These are phyloP conservation scores for Letharia lupina DNA, from an alignment of 495 filamentous ascomycete genomes.

Conservation along the genomic window DNA sequence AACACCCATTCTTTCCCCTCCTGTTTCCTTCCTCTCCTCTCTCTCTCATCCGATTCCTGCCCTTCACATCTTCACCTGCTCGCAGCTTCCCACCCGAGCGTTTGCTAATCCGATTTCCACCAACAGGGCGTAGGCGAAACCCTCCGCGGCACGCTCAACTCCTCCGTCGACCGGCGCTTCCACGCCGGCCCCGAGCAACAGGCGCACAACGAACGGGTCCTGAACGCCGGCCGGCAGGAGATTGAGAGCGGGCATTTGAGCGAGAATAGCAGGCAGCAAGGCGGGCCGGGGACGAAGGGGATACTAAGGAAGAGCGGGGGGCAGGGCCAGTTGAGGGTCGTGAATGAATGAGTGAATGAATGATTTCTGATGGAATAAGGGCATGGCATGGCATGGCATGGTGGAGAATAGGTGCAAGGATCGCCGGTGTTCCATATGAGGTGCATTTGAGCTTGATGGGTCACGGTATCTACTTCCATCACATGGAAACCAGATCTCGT, in stretches of 20 bases:
- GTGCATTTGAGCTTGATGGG: no score
- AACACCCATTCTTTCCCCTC: background rate
- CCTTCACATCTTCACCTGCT: no score
- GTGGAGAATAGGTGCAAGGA: no score
- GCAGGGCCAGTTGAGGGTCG: slow-evolving; percentile 12
- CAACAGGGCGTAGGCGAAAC: slow-evolving; percentile 25
- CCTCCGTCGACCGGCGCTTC: slow-evolving; percentile 21
- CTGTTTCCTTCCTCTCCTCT: background rate
- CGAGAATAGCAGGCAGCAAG: slow-evolving; percentile 15
- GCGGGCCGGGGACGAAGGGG: slow-evolving; percentile 18
- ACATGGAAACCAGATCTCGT: no score
- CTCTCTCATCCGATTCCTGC: no score
- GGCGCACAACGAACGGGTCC: slow-evolving; percentile 14
- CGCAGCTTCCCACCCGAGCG: no score
- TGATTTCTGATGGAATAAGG: background rate
- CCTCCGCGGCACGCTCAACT: slow-evolving; percentile 26
- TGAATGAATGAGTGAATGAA: slow-evolving; percentile 12
- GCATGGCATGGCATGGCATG: no score
- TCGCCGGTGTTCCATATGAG: no score
- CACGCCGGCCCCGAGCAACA: slow-evolving; percentile 14
- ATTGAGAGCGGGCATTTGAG: slow-evolving; percentile 21
- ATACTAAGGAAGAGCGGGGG: slow-evolving; percentile 22
- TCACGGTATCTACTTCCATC: no score
- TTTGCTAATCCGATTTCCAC: background rate
- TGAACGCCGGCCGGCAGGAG: slow-evolving; percentile 20